Evolutionary conservation across 2,329 filamentous ascomycete genomes (phyloP), one percentile per base, ranked within the genome.

Genomic region (Aspergillus pseudoterreus): DNA sequence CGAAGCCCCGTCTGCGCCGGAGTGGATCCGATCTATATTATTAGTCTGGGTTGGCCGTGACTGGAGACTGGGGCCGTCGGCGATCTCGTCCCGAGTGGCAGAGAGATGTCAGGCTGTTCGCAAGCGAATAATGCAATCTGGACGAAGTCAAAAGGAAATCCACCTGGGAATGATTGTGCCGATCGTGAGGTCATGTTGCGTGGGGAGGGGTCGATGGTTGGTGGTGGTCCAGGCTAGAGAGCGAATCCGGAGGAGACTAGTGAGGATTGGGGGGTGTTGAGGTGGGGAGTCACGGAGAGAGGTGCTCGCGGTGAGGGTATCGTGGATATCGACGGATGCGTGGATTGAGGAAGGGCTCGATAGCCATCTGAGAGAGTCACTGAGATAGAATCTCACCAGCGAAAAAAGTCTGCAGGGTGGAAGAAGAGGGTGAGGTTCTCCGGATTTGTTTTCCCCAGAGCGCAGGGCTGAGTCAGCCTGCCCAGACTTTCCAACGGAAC

Each of bases 141-240:
- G 8, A 38, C 5, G 22, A 12, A 9, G 15, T 38, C 14, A 2
- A 38, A 2, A 38, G 35, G 2, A 12, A 38, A 17, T 38, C 35
- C 15, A 22, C 38, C 6, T 6, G 30, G 22, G 24, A 22, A 33
- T 5, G 24, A 43, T 30, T 9, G 6, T 30, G 39, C 27, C 14
- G 47, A 49, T 49, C 47, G 47, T 49, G 47, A 49, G 47, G 47
- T 49, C 47, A 49, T 43, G n/a, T 12, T 22, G 39, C 39, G 39
- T 36, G 43, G 43, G 27, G 19, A 27, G 19, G 41, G 41, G 12
- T 17, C 12, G 41, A 30, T 43, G 11, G 17, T 43, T 42, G 11
- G n/a, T 42, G 39, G 39, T 42, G 39, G 39, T 42, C 39, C n/a
- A n/a, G 15, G 39, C 19, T n/a, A 4, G 39, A n/a, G 14, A 38